Evolutionary conservation across 257 asterid species (phyloP).

Genomic region (Solanum sejunctum): DNA sequence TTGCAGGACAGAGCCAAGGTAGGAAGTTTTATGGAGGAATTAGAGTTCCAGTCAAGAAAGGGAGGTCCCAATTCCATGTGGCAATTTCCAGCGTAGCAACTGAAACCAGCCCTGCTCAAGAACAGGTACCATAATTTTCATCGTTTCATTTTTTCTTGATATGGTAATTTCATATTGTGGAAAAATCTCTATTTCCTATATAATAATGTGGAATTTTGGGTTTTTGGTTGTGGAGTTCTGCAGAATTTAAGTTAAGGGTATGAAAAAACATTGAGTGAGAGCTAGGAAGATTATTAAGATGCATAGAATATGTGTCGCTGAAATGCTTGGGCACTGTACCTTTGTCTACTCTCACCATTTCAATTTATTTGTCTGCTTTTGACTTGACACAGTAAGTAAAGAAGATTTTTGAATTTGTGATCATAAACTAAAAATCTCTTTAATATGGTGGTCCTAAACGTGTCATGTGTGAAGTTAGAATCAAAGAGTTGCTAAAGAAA

Average conservation of each 20-base stretch:
- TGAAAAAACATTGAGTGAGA: not conserved
- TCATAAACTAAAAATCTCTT: not conserved
- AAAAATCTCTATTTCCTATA: not conserved
- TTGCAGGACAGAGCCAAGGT: conserved; percentile 35
- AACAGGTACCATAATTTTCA: conserved; percentile 21
- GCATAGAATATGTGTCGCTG: not conserved
- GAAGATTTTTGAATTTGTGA: not conserved
- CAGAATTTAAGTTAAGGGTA: not conserved
- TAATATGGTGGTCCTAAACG: not conserved
- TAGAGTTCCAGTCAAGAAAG: conserved; percentile 35
- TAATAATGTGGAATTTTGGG: not conserved
- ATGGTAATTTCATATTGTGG: not conserved
- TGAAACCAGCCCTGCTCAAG: conserved; percentile 49
- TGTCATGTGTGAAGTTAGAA: not conserved
- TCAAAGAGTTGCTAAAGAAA: not conserved
- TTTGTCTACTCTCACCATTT: not conserved
- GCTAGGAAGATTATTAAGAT: not conserved
- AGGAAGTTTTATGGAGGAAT: conserved; percentile 51
- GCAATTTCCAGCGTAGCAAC: conserved; percentile 69
- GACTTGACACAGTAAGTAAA: not conserved
- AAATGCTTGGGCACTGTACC: not conserved
- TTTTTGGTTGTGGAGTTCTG: not conserved
- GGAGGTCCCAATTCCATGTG: conserved; percentile 38
- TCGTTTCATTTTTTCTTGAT: not conserved
- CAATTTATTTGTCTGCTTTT: not conserved